Evolutionary conservation across 495 filamentous ascomycete genomes (phyloP), one percentile per base, ranked within the genome.

Genomic region (Oidiodendron maius): DNA sequence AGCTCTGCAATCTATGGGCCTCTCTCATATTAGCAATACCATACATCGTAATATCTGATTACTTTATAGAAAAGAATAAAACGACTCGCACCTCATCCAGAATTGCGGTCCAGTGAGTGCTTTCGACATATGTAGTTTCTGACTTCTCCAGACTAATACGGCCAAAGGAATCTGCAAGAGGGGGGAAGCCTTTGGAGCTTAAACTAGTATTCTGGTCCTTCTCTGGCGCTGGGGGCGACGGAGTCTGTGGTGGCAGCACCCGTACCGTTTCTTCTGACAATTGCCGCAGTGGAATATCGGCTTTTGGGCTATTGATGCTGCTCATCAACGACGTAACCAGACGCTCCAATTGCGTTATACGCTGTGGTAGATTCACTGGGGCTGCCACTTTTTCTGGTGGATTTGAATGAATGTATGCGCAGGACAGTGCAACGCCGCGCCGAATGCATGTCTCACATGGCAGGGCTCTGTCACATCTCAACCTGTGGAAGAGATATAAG

Each of bases 51-150:
- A n/a, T n/a, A n/a, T n/a, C n/a, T n/a, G n/a, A n/a, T n/a, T n/a
- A n/a, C n/a, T n/a, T n/a, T n/a, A n/a, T n/a, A n/a, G n/a, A n/a
- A n/a, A n/a, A n/a, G n/a, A n/a, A n/a, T n/a, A n/a, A n/a, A n/a
- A n/a, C n/a, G 4, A 4, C 18, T 13, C 3, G 35, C 18, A 37
- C 35, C 35, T 6, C 4, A n/a, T 77, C 69, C 12, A 78, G 51
- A 36, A 80, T 72, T 20, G 75, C 70, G 59, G 76, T 67, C 58
- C 72, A 77, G 40, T 80, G 72, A 40, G 71, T 71, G 15, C 68
- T 67, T 0, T 68, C 71, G 3, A 76, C 67, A 44, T 72, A 77
- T 17, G 58, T 67, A 2, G 61, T 68, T 51, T 43, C 63, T n/a
- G 43, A 46, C 13, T 64, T 56, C 2, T 63, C 53, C 10, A 65